Evolutionary conservation across 768 basidiomycete species (phyloP).

Genomic region (Rhodocollybia butyracea): DNA sequence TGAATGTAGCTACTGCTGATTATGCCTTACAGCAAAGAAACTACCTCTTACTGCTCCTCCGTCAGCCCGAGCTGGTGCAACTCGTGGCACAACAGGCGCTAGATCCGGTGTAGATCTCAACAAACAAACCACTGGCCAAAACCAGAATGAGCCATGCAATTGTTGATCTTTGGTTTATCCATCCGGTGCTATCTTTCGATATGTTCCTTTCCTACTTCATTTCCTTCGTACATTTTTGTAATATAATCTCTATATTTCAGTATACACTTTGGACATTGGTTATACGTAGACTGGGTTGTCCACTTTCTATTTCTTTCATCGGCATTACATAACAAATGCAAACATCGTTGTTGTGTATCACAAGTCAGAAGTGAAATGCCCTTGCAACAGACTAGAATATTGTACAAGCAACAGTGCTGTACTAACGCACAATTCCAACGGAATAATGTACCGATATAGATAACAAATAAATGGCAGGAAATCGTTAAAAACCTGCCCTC

Average conservation of each 20-base stretch:
- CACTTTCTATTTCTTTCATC: too few relatives aligned
- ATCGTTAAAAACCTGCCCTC: constrained; percentile 58
- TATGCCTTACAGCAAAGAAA: constrained; percentile 65
- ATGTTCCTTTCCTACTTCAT: constrained; percentile 15
- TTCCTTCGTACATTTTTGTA: neutral
- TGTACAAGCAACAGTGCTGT: too few relatives aligned
- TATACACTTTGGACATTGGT: neutral
- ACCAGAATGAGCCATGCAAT: constrained; percentile 69
- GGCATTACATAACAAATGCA: too few relatives aligned
- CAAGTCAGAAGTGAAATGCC: too few relatives aligned
- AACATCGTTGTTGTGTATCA: too few relatives aligned
- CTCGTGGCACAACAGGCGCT: constrained; percentile 47
- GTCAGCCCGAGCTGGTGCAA: constrained; percentile 52
- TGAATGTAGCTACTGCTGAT: constrained; percentile 11
- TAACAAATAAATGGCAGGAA: neutral
- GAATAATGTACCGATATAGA: too few relatives aligned
- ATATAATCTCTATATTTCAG: neutral
- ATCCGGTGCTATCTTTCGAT: neutral
- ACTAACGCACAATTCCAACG: too few relatives aligned
- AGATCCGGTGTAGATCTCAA: constrained; percentile 80
- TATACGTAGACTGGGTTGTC: too few relatives aligned
- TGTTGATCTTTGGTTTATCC: constrained; percentile 50
- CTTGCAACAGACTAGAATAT: too few relatives aligned
- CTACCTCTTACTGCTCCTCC: constrained; percentile 79
- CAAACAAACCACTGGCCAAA: constrained; percentile 51